Base-by-base conservation (phyloP, 2,329 filamentous ascomycete species). In the Bertia moriformis region DNA sequence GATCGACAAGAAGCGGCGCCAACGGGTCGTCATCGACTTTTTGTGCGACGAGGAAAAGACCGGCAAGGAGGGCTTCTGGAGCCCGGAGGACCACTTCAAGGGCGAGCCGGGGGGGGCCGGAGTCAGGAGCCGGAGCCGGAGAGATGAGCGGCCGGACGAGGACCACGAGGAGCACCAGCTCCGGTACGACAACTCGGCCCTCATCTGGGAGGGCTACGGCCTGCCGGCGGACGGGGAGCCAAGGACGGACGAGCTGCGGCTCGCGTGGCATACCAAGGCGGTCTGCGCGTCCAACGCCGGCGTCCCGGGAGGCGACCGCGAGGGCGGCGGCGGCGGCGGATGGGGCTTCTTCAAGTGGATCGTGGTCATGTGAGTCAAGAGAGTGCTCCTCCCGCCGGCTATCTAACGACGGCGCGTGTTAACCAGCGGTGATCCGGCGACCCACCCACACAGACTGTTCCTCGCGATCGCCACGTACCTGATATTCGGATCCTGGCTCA, bases 21-120 rank as follows among this genome's bases (percentile, higher is more conserved):
- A 93, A 56, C 78, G 75, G 51, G 84, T 87, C 3, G 70, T 93
- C 7, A 73, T 96, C 40, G 83, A 93, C 50, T 87, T 96, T 48
- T 55, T 88, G 15, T 98, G 91, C 60, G 81, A 93, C 51, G 64
- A 60, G 19, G 67, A 80, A 2, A 69, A 72, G 47, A 78, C 77
- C 5, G 88, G 88, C 1, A 69, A 80, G 4, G 88, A 94, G 60
- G 74, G 73, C 46, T 75, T 83, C 49, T 73, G 69, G 54, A 63
- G 69, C 35, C 55, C 65, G 3, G 62, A 71, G 44, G 71, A 79
- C 42, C 61, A 71, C 46, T 72, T 75, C 45, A 63, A 65, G 36
- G 47, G 14, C 17, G 20, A 39, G n/a, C n/a, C n/a, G n/a, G n/a
- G n/a, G n/a, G n/a, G n/a, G n/a, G 27, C 10, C 14, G 42, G 24